Evolutionary conservation across 2,329 filamentous ascomycete species (phyloP).

Genomic region (Colletotrichum sp.): DNA sequence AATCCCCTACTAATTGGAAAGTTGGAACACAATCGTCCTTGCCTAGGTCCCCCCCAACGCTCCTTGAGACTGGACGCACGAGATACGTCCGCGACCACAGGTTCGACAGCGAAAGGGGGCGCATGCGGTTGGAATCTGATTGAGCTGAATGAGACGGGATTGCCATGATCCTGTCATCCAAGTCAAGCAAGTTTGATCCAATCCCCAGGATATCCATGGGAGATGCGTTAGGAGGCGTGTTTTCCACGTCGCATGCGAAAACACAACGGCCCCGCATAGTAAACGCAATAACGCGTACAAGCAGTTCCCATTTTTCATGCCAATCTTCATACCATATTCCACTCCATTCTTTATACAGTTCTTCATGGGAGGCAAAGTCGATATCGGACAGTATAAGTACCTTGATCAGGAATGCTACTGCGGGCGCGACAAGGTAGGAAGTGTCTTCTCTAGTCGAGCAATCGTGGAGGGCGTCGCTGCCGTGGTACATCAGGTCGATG

Average conservation of each 20-base stretch:
- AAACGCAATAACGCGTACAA: background rate
- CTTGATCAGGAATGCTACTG: background rate
- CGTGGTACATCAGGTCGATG: background rate
- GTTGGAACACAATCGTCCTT: background rate
- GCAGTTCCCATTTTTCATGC: background rate
- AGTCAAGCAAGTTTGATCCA: background rate
- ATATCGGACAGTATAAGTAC: background rate
- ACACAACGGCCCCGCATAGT: background rate
- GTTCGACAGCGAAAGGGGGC: background rate
- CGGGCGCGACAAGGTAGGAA: background rate
- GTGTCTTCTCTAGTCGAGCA: too few relatives aligned
- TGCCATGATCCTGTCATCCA: background rate
- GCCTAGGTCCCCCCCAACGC: background rate
- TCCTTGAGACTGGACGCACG: accelerated
- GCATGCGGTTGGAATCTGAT: background rate
- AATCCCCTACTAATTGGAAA: background rate
- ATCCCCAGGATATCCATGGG: background rate
- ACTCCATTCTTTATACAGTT: background rate
- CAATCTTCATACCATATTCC: too few relatives aligned
- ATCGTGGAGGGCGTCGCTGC: too few relatives aligned
- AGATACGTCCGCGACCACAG: background rate
- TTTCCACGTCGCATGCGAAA: background rate
- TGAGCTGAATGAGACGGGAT: background rate
- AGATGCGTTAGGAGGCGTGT: background rate
- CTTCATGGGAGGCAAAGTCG: background rate